Conservation (phyloP, 129 eudicot genomes). For the Tagetes patula region DNA sequence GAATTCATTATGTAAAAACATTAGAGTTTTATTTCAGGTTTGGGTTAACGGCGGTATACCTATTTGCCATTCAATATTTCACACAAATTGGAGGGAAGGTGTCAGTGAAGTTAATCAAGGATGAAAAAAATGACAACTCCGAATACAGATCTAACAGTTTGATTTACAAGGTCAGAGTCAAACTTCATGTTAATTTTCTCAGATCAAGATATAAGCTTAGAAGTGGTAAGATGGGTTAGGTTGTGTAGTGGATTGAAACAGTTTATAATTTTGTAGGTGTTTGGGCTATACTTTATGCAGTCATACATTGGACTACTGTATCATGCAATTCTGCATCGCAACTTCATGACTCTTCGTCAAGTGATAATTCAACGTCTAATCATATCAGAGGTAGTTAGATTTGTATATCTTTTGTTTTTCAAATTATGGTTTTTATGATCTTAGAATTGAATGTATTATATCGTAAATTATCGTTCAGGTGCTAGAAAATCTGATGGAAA, state of each 20-base stretch:
- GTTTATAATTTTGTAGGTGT: slow-evolving; percentile 49
- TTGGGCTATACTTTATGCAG: slow-evolving; percentile 95
- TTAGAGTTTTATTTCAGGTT: slow-evolving; percentile 54
- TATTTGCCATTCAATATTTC: slow-evolving; percentile 75
- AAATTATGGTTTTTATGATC: not conserved
- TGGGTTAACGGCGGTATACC: slow-evolving; percentile 76
- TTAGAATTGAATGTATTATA: not conserved
- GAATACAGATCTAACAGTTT: slow-evolving; percentile 87
- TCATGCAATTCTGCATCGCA: slow-evolving; percentile 86
- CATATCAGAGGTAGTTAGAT: slow-evolving; percentile 64
- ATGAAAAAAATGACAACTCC: slow-evolving; percentile 52
- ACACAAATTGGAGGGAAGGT: slow-evolving; percentile 81
- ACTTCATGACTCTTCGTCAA: slow-evolving; percentile 81
- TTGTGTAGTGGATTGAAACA: not conserved
- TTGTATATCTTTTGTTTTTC: not conserved
- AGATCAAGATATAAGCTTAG: not conserved
- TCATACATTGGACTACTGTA: slow-evolving; percentile 89
- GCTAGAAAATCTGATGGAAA: slow-evolving; percentile 75
- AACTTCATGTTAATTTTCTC: not conserved
- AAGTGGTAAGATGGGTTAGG: not conserved
- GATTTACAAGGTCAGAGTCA: slow-evolving; percentile 69
- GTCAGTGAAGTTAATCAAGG: slow-evolving; percentile 75
- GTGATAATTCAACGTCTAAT: slow-evolving; percentile 78
- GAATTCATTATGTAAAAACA: not conserved
- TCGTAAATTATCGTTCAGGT: slow-evolving; percentile 48